Conservation (phyloP, 129 eudicot genomes). For the Smallanthus sonchifolius region DNA sequence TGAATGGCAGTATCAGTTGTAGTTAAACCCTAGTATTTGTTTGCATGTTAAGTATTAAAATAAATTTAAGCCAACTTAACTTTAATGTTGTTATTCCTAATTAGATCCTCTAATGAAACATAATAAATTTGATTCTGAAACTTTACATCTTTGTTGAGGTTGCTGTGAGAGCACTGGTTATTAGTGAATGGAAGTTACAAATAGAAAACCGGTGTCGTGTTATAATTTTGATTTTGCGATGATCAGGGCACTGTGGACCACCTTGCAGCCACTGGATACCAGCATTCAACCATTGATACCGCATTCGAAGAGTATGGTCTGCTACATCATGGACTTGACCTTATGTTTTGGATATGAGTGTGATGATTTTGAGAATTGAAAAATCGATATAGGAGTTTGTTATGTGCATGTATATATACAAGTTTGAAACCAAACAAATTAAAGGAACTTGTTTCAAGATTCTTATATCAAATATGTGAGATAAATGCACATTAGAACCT, state of each 20-base stretch:
- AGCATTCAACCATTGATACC: neutral
- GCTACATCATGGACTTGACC: neutral
- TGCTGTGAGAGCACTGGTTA: neutral
- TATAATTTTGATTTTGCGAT: neutral
- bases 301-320: neutral
- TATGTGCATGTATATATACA: neutral
- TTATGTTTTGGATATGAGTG: neutral
- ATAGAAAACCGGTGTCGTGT: slow-evolving; percentile 1
- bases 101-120: neutral
- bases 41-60: neutral
- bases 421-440: neutral
- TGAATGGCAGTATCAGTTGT: neutral
- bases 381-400: neutral
- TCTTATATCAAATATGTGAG: neutral
- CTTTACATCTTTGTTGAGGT: neutral
- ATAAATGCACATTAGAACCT: neutral
- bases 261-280: neutral
- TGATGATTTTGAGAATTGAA: neutral
- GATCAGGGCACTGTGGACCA: neutral
- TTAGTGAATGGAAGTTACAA: neutral
- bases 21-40: slow-evolving; percentile 6
- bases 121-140: neutral
- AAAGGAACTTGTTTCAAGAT: neutral
- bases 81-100: slow-evolving; percentile 1
- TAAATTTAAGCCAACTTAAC: neutral